Percentiles rank a stretch among this genome's conserved stretches.
phyloP scores from a whole-genome alignment of 2,329 filamentous ascomycete species.

The Bertia moriformis region DNA sequence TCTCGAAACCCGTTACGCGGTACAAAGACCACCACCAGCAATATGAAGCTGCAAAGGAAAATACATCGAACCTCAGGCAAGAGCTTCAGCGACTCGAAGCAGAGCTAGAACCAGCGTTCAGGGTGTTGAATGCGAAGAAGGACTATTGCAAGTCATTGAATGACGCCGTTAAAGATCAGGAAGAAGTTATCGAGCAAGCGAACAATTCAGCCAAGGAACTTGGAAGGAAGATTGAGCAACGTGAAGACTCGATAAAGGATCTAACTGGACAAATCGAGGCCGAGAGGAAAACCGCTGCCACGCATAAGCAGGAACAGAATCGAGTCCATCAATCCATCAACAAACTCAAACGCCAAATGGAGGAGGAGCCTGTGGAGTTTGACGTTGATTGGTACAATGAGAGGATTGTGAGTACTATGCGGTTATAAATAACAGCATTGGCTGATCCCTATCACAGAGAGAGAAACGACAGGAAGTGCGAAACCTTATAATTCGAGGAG shows the following conservation, averaged over 20 bases:
- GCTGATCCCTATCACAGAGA: conserved; percentile 28
- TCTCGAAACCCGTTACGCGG: conserved; percentile 47
- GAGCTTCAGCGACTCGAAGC: conserved; percentile 39
- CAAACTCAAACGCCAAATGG: conserved; percentile 44
- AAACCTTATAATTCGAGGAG: conserved; percentile 15
- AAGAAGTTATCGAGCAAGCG: not conserved
- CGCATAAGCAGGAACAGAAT: conserved; percentile 34
- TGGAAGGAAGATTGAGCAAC: conserved; percentile 9
- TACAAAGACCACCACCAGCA: conserved; percentile 41
- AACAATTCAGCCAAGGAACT: conserved; percentile 5
- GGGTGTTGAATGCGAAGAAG: conserved; percentile 26
- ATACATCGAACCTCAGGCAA: conserved; percentile 38
- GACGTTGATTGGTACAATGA: conserved; percentile 58
- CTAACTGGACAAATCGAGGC: conserved; percentile 24
- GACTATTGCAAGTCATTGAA: conserved; percentile 14
- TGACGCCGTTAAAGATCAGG: conserved; percentile 4
- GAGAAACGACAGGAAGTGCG: conserved; percentile 18
- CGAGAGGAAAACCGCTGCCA: conserved; percentile 30
- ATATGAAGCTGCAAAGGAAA: too few species aligned
- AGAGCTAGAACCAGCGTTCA: conserved; percentile 16
- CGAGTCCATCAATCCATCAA: conserved; percentile 41
- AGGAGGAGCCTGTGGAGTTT: conserved; percentile 50
- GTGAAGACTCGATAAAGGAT: conserved; percentile 13
- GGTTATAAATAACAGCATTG: conserved; percentile 41
- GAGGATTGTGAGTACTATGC: conserved; percentile 42